These are phyloP conservation scores for Irpex sp. DNA, from an alignment of 1,284 basidiomycete genomes.

Conservation along the genomic window DNA sequence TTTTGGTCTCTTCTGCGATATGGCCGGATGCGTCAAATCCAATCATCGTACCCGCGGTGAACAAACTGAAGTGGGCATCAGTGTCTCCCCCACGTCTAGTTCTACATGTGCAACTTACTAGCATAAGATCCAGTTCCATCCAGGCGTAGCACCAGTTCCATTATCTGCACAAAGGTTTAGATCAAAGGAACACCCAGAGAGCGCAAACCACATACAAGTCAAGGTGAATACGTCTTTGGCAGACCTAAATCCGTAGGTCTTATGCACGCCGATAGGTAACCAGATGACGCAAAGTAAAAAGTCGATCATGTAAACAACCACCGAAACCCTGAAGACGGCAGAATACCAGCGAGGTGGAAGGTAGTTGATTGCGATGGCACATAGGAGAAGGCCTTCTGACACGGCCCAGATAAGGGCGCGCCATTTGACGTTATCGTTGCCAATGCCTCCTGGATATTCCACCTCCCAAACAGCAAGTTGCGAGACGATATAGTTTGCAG, in stretches of 20 bases:
- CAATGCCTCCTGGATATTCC: conserved; percentile 74
- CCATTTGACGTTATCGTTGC: conserved; percentile 74
- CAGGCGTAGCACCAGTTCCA: conserved; percentile 78
- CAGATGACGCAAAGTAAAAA: conserved; percentile 84
- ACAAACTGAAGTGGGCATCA: conserved; percentile 48
- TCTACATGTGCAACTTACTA: conserved; percentile 43
- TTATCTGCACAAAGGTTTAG: conserved; percentile 54
- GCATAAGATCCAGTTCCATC: conserved; percentile 84
- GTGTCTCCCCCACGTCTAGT: conserved; percentile 10
- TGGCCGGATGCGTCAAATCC: conserved; percentile 89
- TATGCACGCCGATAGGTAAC: conserved; percentile 83
- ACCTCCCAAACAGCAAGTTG: conserved; percentile 76
- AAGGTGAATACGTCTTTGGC: conserved; percentile 77
- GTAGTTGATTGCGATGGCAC: conserved; percentile 78
- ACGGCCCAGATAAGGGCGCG: conserved; percentile 79
- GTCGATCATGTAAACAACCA: conserved; percentile 74
- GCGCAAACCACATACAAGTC: conserved; percentile 55
- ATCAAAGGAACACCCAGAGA: not conserved
- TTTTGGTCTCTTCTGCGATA: conserved; percentile 86
- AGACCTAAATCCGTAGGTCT: conserved; percentile 78
- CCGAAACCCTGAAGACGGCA: conserved; percentile 68
- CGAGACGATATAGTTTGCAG: conserved; percentile 82
- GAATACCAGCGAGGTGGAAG: conserved; percentile 75
- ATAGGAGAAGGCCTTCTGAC: conserved; percentile 64
- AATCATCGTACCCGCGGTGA: conserved; percentile 79